Conservation (phyloP, 768 basidiomycete species). For the Tricholoma matsutake region DNA sequence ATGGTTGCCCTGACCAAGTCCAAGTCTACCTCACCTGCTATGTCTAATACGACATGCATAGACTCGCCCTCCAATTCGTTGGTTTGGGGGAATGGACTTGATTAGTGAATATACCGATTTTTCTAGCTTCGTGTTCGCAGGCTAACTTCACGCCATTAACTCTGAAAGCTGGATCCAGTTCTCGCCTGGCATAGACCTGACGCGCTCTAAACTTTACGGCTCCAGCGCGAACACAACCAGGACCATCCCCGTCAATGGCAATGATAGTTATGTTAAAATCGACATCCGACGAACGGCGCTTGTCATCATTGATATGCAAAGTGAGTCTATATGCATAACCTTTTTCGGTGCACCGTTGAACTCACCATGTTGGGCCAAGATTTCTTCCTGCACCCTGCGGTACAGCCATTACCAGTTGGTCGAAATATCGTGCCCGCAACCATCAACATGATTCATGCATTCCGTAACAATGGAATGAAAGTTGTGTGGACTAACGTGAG, state of each 20-base stretch:
- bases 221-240: conserved; percentile 14
- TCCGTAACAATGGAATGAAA: conserved; percentile 40
- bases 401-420: conserved; percentile 52
- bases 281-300: conserved; percentile 48
- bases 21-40: too few relatives aligned
- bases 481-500: conserved; percentile 16
- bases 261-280: conserved; percentile 44
- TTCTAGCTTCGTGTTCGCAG: too few relatives aligned
- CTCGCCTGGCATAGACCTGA: conserved; percentile 59
- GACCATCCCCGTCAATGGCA: conserved; percentile 6
- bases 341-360: background rate
- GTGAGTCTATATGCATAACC: conserved; percentile 36
- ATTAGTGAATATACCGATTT: too few relatives aligned
- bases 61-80: too few relatives aligned
- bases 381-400: conserved; percentile 63
- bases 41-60: too few relatives aligned
- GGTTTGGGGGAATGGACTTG: too few relatives aligned
- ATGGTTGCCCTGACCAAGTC: too few relatives aligned
- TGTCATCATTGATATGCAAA: conserved; percentile 73
- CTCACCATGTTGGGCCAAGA: conserved; percentile 25
- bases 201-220: conserved; percentile 43
- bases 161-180: conserved; percentile 56
- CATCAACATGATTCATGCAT: conserved; percentile 42
- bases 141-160: too few relatives aligned
- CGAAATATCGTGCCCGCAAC: conserved; percentile 56